Evolutionary conservation across 768 basidiomycete genomes (phyloP), one percentile per base, ranked within the genome.

Genomic region (Russula compacta): DNA sequence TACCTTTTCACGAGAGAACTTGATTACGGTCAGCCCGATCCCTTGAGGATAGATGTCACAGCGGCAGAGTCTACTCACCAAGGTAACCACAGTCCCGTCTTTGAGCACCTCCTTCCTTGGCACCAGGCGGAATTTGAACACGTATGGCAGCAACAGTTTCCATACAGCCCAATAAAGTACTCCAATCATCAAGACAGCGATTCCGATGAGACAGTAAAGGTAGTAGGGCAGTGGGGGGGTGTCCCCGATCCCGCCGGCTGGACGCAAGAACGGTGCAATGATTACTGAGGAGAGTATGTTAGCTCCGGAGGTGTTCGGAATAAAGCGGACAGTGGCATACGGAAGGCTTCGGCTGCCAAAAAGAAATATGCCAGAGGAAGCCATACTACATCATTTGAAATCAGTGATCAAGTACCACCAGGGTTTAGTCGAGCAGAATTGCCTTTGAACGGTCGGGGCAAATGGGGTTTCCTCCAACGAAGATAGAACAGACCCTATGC

Each of bases 221-320:
- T 83, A 84, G 60, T 84, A 83, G 3, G 83, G 81, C 39, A 84
- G 66, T 11, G 83, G 81, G 11, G 82, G 82, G 0, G 83, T 83
- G 64, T 85, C 82, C 12, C 83, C 83, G 0, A 80, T 75, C 17
- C 77, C 74, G 62, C 80, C 80, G 0, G 80, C 73, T 3, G 83
- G 83, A 24, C 65, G 77, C 5, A 84, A 53, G 73, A 83, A 85
- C 0, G 83, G 83, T 1, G 78, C 78, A 10, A 84, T 66, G 4
- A 85, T 72, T 8, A 85, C 83, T 79, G n/a, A 29, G 39, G 40
- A 42, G 19, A 0, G 36, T 29, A 8, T 32, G 4, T 51, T 32
- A 52, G 6, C 14, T 38, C 43, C 7, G 10, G 15, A 24, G 2
- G 10, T 1, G 19, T 4, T 12, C 2, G 42, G 42, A 19, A 50